Base-by-base conservation (phyloP, 2,329 filamentous ascomycete species). In the Malbranchea zuffiana region DNA sequence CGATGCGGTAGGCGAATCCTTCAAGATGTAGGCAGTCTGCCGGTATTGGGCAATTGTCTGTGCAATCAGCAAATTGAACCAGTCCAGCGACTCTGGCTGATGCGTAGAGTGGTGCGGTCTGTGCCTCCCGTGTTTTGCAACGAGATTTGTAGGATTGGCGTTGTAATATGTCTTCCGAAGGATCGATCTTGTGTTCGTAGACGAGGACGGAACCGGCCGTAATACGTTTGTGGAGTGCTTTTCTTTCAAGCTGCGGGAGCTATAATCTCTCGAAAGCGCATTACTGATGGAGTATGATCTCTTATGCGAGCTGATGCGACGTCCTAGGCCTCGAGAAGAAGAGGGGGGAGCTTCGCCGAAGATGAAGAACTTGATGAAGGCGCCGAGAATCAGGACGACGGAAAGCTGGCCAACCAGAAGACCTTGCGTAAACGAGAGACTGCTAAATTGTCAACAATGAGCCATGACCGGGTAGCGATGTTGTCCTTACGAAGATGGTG, bases 331-430 rank as follows among this genome's bases (percentile, higher is more conserved):
- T 13, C 81, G 83, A 37, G 80, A 77, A 45, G 93, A 86, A 43
- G 85, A 72, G 1, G 82, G 85, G 1, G 86, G 85, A 4, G 85
- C 78, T 55, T 96, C 90, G 50, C 90, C 90, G 56, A 98, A 96
- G 55, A 98, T 96, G 73, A 98, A 98, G 74, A 95, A 98, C 59
- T 94, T 94, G 62, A 98, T 96, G 63, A 98, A 96, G 48, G 82
- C 84, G 46, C 86, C 87, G 44, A 98, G 76, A 25, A 98, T 71
- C 16, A 96, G 67, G 10, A 94, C 83, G 30, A 98, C 82, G 2
- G 86, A 93, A 35, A 98, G 71, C 60, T 98, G 90, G 33, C 90
- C 90, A 20, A 96, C 71, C 32, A 98, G 76, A 49, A 98, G 80
- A 18, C 90, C 90, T 57, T 94, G 85, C 0, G 85, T 93, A 60